These are phyloP conservation scores for Nymphaea thermarum DNA, from an alignment of 164 flowering plant genomes.

Conservation along the genomic window DNA sequence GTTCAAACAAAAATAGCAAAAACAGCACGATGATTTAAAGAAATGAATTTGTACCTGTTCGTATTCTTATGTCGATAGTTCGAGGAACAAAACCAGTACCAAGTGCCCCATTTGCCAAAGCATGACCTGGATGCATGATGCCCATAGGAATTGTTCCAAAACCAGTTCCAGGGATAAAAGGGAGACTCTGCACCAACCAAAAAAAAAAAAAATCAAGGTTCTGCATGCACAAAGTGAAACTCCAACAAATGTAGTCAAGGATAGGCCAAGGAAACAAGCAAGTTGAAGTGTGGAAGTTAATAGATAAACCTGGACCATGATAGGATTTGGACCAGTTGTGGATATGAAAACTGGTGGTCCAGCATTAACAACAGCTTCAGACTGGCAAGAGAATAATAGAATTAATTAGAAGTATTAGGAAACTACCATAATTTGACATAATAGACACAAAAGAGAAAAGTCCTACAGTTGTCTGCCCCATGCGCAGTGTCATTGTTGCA, in stretches of 20 bases:
- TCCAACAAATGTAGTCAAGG: not conserved
- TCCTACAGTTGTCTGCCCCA: slow-evolving; percentile 72
- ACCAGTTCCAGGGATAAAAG: slow-evolving; percentile 57
- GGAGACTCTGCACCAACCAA: slow-evolving; percentile 42
- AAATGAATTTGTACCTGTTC: slow-evolving; percentile 43
- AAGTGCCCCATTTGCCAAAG: slow-evolving; percentile 31
- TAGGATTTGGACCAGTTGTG: slow-evolving; percentile 73
- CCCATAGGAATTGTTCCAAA: slow-evolving; percentile 49
- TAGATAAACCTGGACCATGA: slow-evolving; percentile 81
- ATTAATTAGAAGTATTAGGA: not conserved
- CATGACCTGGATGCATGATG: slow-evolving; percentile 30
- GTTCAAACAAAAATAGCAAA: not conserved
- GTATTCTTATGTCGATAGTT: slow-evolving; percentile 75
- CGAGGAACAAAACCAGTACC: slow-evolving; percentile 55
- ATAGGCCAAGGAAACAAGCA: not conserved
- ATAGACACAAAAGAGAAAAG: slow-evolving; percentile 1
- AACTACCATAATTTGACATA: not conserved
- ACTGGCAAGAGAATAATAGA: slow-evolving; percentile 25
- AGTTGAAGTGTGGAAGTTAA: not conserved
- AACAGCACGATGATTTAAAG: not conserved
- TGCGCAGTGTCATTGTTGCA: slow-evolving; percentile 62
- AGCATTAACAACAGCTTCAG: slow-evolving; percentile 81
- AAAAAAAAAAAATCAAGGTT: slow-evolving; percentile 4
- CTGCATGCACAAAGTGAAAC: slow-evolving; percentile 4
- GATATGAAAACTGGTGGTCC: slow-evolving; percentile 89